Percentiles rank a stretch among this genome's conserved stretches.
These are phyloP conservation scores for Endoconidiophora laricicola DNA, from an alignment of 2,329 filamentous ascomycete genomes.

Conservation along the genomic window DNA sequence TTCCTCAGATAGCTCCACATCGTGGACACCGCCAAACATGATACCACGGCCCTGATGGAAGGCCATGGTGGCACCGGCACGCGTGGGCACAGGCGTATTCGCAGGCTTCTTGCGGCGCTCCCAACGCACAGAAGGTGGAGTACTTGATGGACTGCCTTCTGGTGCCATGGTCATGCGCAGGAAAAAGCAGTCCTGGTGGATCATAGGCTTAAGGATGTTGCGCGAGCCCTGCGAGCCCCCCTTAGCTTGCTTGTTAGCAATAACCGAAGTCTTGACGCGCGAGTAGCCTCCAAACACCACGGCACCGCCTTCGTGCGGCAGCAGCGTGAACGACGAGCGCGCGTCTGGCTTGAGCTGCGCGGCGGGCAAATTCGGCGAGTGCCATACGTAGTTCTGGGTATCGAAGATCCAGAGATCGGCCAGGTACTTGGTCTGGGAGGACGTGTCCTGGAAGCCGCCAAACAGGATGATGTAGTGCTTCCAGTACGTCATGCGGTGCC, in stretches of 20 bases:
- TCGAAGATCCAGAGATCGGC: conserved; percentile 94
- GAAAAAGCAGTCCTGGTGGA: conserved; percentile 93
- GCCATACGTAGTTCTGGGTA: conserved; percentile 73
- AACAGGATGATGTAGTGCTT: conserved; percentile 95
- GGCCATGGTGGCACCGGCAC: conserved; percentile 85
- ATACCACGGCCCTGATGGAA: conserved; percentile 89
- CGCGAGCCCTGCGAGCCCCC: conserved; percentile 44
- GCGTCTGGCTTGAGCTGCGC: conserved; percentile 79
- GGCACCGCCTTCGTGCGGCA: conserved; percentile 80
- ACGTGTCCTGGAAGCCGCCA: conserved; percentile 93
- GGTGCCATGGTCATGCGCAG: conserved; percentile 61
- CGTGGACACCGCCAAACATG: conserved; percentile 84
- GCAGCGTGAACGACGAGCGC: conserved; percentile 76
- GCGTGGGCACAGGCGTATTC: conserved; percentile 67
- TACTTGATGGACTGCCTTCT: conserved; percentile 45
- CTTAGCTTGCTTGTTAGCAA: conserved; percentile 45
- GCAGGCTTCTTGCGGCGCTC: conserved; percentile 84
- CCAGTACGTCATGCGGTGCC: conserved; percentile 90
- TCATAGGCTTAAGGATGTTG: conserved; percentile 66
- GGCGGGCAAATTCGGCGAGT: conserved; percentile 55
- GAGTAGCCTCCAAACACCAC: conserved; percentile 91
- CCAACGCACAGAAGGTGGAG: conserved; percentile 66
- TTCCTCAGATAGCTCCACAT: conserved; percentile 81
- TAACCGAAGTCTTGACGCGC: conserved; percentile 57
- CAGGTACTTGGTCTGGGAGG: conserved; percentile 84